phyloP scores from a whole-genome alignment of 164 flowering plant species.

The Tinospora cordifolia region DNA sequence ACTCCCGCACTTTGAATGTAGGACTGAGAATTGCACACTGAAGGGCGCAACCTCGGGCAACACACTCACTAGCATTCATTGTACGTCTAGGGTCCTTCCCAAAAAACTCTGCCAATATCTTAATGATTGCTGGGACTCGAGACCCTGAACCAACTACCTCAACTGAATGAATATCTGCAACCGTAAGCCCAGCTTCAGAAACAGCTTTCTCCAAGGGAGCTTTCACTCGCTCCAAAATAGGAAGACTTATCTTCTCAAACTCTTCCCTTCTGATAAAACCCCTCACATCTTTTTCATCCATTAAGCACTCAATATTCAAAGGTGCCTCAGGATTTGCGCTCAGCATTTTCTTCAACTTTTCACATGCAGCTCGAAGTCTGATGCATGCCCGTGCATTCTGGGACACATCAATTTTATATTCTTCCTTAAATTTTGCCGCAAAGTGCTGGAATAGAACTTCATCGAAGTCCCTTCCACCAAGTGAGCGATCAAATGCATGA shows the following conservation, averaged over 20 bases:
- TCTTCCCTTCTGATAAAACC: constrained; percentile 81
- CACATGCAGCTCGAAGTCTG: constrained; percentile 69
- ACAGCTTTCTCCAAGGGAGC: constrained; percentile 74
- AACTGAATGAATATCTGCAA: constrained; percentile 60
- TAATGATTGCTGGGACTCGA: constrained; percentile 81
- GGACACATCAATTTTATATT: constrained; percentile 69
- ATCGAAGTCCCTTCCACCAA: constrained; percentile 90
- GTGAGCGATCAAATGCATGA: constrained; percentile 62
- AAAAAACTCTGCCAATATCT: constrained; percentile 69
- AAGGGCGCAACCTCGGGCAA: constrained; percentile 75
- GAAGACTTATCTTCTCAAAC: constrained; percentile 65
- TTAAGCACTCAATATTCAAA: constrained; percentile 78
- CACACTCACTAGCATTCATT: constrained; percentile 97
- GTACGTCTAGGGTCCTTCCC: constrained; percentile 89
- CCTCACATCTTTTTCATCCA: constrained; percentile 95
- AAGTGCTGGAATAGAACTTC: constrained; percentile 74
- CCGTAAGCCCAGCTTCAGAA: constrained; percentile 58
- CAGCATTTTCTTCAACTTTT: constrained; percentile 77
- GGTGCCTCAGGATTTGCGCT: constrained; percentile 94
- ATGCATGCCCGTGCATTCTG: constrained; percentile 77
- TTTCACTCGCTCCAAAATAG: constrained; percentile 81
- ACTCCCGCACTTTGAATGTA: constrained; percentile 83
- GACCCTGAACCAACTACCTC: constrained; percentile 92
- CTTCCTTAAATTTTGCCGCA: constrained; percentile 65
- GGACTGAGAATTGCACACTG: constrained; percentile 91